phyloP scores from a whole-genome alignment of 2,329 filamentous ascomycete genomes.

The Pseudogymnoascus sp. region DNA sequence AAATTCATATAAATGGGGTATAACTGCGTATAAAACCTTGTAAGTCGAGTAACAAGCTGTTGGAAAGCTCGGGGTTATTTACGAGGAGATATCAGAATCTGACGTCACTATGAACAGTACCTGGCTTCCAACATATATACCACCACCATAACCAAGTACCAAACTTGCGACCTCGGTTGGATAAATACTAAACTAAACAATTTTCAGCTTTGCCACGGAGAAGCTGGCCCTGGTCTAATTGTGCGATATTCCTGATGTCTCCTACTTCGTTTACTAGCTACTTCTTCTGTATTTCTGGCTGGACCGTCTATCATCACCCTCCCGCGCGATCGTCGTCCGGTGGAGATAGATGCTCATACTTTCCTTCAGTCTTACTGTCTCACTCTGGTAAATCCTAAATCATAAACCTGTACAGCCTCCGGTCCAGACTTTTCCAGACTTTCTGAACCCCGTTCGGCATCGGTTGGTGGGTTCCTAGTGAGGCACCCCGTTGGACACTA shows the following conservation, averaged over 20 bases:
- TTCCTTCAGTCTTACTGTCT: not conserved
- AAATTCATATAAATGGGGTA: not conserved
- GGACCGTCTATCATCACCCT: not conserved
- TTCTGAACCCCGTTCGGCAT: not conserved
- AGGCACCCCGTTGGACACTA: slow-evolving; percentile 5
- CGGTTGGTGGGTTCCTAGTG: slow-evolving; percentile 6
- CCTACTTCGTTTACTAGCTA: not conserved
- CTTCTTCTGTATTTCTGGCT: not conserved
- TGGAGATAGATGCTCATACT: not conserved
- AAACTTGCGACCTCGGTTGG: not conserved
- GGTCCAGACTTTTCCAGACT: not conserved
- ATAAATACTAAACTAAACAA: not conserved
- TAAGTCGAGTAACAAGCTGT: not conserved
- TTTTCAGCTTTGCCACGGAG: not conserved
- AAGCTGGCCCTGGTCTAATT: not conserved
- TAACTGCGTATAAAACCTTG: not conserved
- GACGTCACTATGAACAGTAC: slow-evolving; percentile 1
- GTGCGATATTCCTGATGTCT: not conserved
- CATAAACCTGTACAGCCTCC: not conserved
- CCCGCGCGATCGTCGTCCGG: not conserved
- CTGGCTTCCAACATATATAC: not conserved
- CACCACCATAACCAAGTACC: slow-evolving; percentile 2
- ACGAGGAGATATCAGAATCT: not conserved
- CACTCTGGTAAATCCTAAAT: not conserved
- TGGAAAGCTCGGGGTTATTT: not conserved